Evolutionary conservation across 148 eudicot genomes (phyloP), one percentile per base, ranked within the genome.

Genomic region (Silene latifolia): DNA sequence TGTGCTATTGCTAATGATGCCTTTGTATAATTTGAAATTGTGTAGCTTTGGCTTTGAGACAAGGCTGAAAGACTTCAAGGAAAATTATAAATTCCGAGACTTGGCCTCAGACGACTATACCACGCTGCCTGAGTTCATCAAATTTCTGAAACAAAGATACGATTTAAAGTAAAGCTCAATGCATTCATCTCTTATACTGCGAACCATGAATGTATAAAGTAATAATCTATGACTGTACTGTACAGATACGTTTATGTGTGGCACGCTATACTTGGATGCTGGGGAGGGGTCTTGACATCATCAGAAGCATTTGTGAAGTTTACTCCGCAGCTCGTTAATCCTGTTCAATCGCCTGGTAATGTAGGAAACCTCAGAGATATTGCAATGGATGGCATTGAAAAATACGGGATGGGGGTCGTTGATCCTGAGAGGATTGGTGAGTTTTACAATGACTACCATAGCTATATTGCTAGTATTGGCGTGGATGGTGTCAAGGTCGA

Each of bases 331-430:
- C 79, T 84, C 63, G 79, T 47, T 17, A 71, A 88, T 72, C 91
- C 89, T 18, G 76, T 82, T 66, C 91, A 88, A 63, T 88, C 91
- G 15, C 89, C 91, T 24, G 89, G 89, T 24, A 84, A 84, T 69
- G 68, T 84, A 32, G 89, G 85, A 61, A 88, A 86, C 69, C 65
- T 88, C 9, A 80, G 89, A 80, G 94, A 91, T 83, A 61, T 91
- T 63, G 98, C 97, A 3, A 96, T 91, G 60, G 94, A 91, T 76
- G 88, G 88, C 76, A 91, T 93, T 35, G 92, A 91, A 7, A 84
- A 87, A 77, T 88, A 88, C 53, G 94, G 97, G 0, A 86, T 93
- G 42, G 98, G 98, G 64, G 72, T 93, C 75, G 89, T 89, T 67
- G 83, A 86, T 13, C 98, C 98, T 5, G 91, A 91, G 77, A 42